Evolutionary conservation across 2,329 filamentous ascomycete species (phyloP).

Genomic region (Pseudocercospora cruenta): DNA sequence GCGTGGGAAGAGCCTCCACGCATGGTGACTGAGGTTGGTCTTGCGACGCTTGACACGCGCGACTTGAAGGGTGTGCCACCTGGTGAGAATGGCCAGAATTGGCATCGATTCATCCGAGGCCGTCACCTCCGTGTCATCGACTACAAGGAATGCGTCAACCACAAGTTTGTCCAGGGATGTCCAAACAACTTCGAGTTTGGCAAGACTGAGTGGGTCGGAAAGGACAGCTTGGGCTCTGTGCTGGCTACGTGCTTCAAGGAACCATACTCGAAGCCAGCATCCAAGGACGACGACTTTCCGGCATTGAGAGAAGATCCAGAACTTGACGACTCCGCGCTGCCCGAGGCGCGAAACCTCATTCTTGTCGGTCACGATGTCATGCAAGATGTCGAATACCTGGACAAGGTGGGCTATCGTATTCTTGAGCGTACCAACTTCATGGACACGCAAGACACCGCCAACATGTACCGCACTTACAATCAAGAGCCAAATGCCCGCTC

Average conservation of each 20-base stretch:
- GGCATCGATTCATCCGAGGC: constrained; percentile 68
- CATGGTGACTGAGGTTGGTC: constrained; percentile 80
- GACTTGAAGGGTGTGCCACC: constrained; percentile 61
- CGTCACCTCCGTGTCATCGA: constrained; percentile 80
- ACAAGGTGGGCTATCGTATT: constrained; percentile 65
- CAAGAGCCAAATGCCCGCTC: constrained; percentile 55
- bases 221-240: constrained; percentile 48
- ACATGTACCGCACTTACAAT: constrained; percentile 68
- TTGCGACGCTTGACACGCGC: constrained; percentile 76
- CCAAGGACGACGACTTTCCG: constrained; percentile 6
- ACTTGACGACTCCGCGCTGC: background rate
- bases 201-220: constrained; percentile 58
- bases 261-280: constrained; percentile 52
- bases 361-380: constrained; percentile 77
- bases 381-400: constrained; percentile 71
- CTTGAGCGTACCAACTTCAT: constrained; percentile 58
- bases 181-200: constrained; percentile 77
- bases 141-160: constrained; percentile 67
- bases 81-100: constrained; percentile 64
- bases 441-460: constrained; percentile 64
- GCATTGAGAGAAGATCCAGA: background rate
- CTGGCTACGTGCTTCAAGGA: constrained; percentile 61
- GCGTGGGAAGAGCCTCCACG: constrained; percentile 70
- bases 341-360: constrained; percentile 63
- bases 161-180: constrained; percentile 69